Base-by-base conservation (phyloP, 2,329 filamentous ascomycete species). In the Lachnellula arida region DNA sequence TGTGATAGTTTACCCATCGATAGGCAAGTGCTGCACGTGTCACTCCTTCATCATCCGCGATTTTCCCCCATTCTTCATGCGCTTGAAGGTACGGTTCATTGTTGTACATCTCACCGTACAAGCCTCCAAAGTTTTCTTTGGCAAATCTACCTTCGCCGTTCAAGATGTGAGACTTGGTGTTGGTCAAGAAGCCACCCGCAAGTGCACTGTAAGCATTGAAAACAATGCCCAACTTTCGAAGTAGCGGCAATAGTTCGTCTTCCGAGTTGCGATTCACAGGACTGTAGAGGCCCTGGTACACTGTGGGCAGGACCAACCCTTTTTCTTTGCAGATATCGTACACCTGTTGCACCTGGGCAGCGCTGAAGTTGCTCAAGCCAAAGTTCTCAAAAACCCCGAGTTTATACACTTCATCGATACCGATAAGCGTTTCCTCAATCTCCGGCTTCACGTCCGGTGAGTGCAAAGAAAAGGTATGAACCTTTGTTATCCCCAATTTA, bases 381-480 rank as follows among this genome's bases (percentile, higher is more conserved):
- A 72, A 67, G 56, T 63, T n/a, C 28, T 89, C 82, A 67, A 96
- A 95, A 70, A 91, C 92, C 60, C 90, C 89, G 7, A 11, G 82
- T 73, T 89, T 88, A 77, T 94, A 88, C 51, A 95, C 74, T 72
- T 89, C 82, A 70, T 95, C 81, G 56, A 91, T 77, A 5, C 85
- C 87, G 66, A 84, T 80, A 25, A 95, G 77, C 0, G 91, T 93
- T 71, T 92, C 86, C 6, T 82, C 82, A 65, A 95, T 94, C 0
- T 86, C 86, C 1, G 85, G 80, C 1, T 76, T 80, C 9, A 84
- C 80, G 65, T 82, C 79, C 4, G 87, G 78, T 3, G 85, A 86
- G 70, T 90, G 87, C 17, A 90, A 77, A 68, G 90, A 90, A 70
- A 86, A 85, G 58, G 89, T 88, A 71, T 93, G 89, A 12, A 93